These are phyloP conservation scores for Zostera marina DNA, from an alignment of 116 monocot species.

Conservation along the genomic window DNA sequence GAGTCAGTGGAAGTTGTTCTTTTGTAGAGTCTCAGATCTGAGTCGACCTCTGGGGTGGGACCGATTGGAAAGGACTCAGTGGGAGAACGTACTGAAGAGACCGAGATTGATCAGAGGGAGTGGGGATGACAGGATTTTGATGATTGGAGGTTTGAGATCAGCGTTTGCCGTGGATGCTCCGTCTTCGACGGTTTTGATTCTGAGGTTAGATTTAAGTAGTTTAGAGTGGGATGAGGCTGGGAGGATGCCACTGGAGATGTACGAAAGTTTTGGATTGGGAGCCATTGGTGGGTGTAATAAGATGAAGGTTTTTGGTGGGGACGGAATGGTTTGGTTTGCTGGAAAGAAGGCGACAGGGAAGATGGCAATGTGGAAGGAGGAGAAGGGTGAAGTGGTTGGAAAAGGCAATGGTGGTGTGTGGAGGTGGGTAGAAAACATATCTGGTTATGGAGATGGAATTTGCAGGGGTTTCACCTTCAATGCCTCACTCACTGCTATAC, in stretches of 20 bases:
- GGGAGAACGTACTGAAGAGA: constrained; percentile 81
- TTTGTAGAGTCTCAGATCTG: constrained; percentile 30
- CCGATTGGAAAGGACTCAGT: constrained; percentile 47
- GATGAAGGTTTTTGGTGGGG: constrained; percentile 98
- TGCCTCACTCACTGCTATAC: constrained; percentile 44
- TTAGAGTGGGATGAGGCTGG: constrained; percentile 97
- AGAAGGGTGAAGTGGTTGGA: constrained; percentile 8
- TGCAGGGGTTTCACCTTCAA: constrained; percentile 72
- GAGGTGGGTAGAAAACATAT: constrained; percentile 79
- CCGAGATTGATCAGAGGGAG: constrained; percentile 64
- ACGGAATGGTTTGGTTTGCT: constrained; percentile 92
- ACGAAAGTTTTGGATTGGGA: constrained; percentile 51
- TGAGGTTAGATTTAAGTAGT: constrained; percentile 53
- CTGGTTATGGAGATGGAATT: constrained; percentile 71
- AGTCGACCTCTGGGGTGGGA: constrained; percentile 46
- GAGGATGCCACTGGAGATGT: constrained; percentile 78
- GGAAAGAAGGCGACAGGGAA: constrained; percentile 83
- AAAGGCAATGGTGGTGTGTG: constrained; percentile 34
- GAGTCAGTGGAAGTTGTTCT: constrained; percentile 94
- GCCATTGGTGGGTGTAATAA: constrained; percentile 40
- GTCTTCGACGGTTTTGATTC: constrained; percentile 86
- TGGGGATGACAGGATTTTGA: constrained; percentile 30
- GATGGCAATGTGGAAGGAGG: constrained; percentile 94
- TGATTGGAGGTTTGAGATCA: constrained; percentile 78
- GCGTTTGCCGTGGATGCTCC: constrained; percentile 64